Base-by-base conservation (phyloP, 2,329 filamentous ascomycete genomes). In the Zasmidium cellare region DNA sequence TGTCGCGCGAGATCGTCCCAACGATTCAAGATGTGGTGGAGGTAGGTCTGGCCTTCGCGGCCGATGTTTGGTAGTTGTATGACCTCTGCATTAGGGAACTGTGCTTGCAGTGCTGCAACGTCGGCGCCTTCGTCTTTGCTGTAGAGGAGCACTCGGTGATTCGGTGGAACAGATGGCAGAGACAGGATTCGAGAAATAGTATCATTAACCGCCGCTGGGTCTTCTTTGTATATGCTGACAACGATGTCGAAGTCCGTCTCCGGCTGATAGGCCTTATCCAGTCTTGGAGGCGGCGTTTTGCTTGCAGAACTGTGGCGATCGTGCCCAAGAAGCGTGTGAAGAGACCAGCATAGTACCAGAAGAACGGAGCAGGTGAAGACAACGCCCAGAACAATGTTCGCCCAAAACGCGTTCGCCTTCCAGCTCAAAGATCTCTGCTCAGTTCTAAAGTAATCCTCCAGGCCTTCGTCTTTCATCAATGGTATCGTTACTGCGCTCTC, bases 1-100 rank as follows among this genome's bases (percentile, higher is more conserved):
- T 81, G 78, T 12, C 68, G 69, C 11, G 79, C 75, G 2, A 82
- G 72, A 20, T 63, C 64, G 38, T 80, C 74, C 75, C 76, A 82
- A 45, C 69, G 57, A 14, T 61, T 66, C 3, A 78, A 56, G 31
- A 81, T 80, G 60, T 82, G 79, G 58, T 75, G 67, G 3, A 82
- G 73, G 65, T 77, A 81, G 3, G 78, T 77, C 9, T 76, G 77
- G 18, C 75, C 72, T 63, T 79, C 75, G 35, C 79, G 72, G 20
- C 79, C 79, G 28, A 73, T 59, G 53, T 81, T 81, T 3, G 66
- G 67, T 63, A 56, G n/a, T 18, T 49, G 24, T 9, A 48, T 49
- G 53, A 50, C 44, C 3, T 22, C 3, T 45, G 23, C 20, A 11
- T 23, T 2, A 19, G 46, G 46, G 46, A 55, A 50, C 1, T 50